Conservation (phyloP, 495 filamentous ascomycete genomes). For the Podospora fimiseda region DNA sequence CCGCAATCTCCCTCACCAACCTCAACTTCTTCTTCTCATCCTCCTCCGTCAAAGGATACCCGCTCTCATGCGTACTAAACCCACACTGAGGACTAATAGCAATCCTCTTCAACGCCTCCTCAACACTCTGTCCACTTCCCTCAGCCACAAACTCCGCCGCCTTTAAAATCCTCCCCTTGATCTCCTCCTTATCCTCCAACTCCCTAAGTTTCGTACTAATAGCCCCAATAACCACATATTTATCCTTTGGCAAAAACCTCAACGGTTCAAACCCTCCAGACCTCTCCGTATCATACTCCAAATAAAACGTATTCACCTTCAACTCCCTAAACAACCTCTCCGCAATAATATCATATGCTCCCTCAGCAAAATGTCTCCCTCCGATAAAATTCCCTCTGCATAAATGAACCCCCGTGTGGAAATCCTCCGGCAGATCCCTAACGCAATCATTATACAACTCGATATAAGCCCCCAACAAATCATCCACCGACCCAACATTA, state of each 20-base stretch:
- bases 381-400: conserved; percentile 79
- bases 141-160: conserved; percentile 68
- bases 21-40: conserved; percentile 67
- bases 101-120: conserved; percentile 62
- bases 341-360: conserved; percentile 74
- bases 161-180: conserved; percentile 59
- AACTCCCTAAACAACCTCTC: conserved; percentile 71
- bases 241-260: conserved; percentile 61
- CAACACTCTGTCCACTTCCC: conserved; percentile 54
- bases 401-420: conserved; percentile 71
- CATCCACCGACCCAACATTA: conserved; percentile 47
- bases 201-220: conserved; percentile 68
- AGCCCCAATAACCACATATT: conserved; percentile 70
- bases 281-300: conserved; percentile 74
- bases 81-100: conserved; percentile 75
- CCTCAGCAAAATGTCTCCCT: conserved; percentile 71
- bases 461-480: conserved; percentile 69
- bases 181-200: conserved; percentile 67
- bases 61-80: conserved; percentile 65
- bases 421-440: conserved; percentile 54
- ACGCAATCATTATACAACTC: conserved; percentile 70
- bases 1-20: conserved; percentile 61
- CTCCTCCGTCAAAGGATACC: conserved; percentile 56
- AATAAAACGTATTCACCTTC: conserved; percentile 72
- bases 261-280: conserved; percentile 76